A percentile compares a stretch with the other conserved stretches of the same genome.
Conservation (phyloP, 2,329 filamentous ascomycete genomes). For the Sporothrix luriei region DNA sequence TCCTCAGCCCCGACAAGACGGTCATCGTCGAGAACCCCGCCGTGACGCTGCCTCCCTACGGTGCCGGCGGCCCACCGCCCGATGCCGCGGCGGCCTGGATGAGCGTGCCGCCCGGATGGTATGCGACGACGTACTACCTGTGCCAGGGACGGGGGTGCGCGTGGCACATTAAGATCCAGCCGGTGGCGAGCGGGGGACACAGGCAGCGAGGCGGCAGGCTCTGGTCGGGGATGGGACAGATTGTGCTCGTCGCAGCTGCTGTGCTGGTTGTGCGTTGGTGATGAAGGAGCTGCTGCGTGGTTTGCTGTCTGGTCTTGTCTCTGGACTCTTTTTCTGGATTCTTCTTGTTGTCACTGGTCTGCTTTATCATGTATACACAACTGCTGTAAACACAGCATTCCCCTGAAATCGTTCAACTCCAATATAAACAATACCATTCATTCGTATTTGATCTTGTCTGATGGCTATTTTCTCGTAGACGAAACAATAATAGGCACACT, state of each 20-base stretch:
- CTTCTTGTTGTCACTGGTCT: too few species aligned
- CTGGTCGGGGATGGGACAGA: background rate
- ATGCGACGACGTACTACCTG: slow-evolving; percentile 30
- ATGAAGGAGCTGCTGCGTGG: too few species aligned
- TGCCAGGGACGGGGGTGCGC: slow-evolving; percentile 28
- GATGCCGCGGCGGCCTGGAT: slow-evolving; percentile 26
- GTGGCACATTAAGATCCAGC: slow-evolving; percentile 29
- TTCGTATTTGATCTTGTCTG: too few species aligned
- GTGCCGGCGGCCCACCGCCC: background rate
- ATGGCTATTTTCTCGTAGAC: too few species aligned
- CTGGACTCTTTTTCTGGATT: too few species aligned
- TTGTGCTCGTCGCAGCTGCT: background rate
- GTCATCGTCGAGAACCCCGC: slow-evolving; percentile 33
- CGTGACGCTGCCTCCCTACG: slow-evolving; percentile 24
- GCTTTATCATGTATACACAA: too few species aligned
- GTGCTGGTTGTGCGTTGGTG: background rate
- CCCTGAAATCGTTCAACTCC: too few species aligned
- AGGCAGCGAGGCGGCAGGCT: slow-evolving; percentile 37
- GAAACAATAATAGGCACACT: too few species aligned
- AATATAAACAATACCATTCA: too few species aligned
- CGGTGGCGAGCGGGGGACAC: background rate
- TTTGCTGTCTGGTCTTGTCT: too few species aligned
- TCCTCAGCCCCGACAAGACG: slow-evolving; percentile 32
- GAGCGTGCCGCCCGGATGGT: slow-evolving; percentile 31
- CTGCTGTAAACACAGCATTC: too few species aligned